Evolutionary conservation across 805 yeast species (phyloP).

Genomic region (Yarrowia sp.): DNA sequence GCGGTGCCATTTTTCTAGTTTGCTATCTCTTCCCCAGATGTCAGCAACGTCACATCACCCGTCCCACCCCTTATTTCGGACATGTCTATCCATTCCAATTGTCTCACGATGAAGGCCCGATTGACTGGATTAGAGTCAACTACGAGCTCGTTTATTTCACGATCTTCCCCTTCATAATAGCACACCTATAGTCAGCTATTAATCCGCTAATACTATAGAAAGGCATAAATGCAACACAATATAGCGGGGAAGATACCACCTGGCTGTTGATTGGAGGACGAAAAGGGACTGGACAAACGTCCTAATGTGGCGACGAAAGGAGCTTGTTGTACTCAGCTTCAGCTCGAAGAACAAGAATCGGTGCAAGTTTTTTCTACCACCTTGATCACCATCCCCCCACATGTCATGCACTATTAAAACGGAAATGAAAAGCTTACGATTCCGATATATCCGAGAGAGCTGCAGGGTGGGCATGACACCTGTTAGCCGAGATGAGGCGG

Average conservation of each 20-base stretch:
- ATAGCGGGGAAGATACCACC: not conserved
- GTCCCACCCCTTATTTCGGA: too few relatives aligned
- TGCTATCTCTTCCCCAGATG: too few relatives aligned
- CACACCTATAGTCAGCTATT: not conserved
- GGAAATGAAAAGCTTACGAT: conserved; percentile 5
- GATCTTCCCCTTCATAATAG: not conserved
- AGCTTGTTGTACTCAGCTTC: not conserved
- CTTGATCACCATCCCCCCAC: not conserved
- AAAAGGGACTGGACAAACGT: too few relatives aligned
- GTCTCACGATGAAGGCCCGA: not conserved
- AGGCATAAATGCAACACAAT: not conserved
- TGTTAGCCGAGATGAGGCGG: conserved; percentile 12
- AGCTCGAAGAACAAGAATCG: too few relatives aligned
- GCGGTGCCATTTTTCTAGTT: too few relatives aligned
- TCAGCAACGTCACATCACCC: too few relatives aligned
- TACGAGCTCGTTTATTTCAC: too few relatives aligned
- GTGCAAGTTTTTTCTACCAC: too few relatives aligned
- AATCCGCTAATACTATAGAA: not conserved
- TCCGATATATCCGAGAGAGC: not conserved
- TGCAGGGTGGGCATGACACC: conserved; percentile 20
- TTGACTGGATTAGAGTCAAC: too few relatives aligned
- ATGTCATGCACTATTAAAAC: not conserved
- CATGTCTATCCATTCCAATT: too few relatives aligned
- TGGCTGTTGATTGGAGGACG: too few relatives aligned
- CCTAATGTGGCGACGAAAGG: not conserved